Conservation (phyloP, 2,329 filamentous ascomycete genomes). For the Fulvia fulva region DNA sequence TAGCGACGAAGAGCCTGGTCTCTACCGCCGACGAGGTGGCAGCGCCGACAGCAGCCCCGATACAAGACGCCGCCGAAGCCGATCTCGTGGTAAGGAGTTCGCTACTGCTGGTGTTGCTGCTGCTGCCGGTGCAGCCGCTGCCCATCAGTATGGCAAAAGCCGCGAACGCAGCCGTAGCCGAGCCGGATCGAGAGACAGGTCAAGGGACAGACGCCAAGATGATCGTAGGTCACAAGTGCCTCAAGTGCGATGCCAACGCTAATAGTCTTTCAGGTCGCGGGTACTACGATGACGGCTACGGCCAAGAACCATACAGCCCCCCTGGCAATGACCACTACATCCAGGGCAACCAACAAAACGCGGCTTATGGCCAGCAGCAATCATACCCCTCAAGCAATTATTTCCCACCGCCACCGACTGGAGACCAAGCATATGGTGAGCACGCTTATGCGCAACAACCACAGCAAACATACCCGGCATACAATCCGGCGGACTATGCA, state of each 20-base stretch:
- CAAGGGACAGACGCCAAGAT: conserved; percentile 1
- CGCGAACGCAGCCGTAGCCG: conserved; percentile 54
- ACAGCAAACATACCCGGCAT: conserved; percentile 32
- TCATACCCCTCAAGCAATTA: conserved; percentile 45
- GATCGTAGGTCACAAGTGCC: conserved; percentile 16
- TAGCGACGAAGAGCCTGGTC: conserved; percentile 40
- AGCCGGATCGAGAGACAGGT: conserved; percentile 23
- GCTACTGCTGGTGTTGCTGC: conserved; percentile 56
- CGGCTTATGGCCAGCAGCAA: conserved; percentile 22
- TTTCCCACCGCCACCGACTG: conserved; percentile 46
- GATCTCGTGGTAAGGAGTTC: conserved; percentile 47
- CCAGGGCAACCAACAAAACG: conserved; percentile 29
- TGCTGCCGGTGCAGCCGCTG: conserved; percentile 54
- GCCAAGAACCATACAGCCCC: conserved; percentile 31
- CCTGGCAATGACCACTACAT: conserved; percentile 34
- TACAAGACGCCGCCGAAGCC: conserved; percentile 33
- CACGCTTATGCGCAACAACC: conserved; percentile 32
- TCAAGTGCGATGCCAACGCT: background rate
- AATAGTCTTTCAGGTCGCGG: conserved; percentile 6
- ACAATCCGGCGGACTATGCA: conserved; percentile 47
- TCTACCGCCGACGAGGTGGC: conserved; percentile 41
- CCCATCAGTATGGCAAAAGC: conserved; percentile 54
- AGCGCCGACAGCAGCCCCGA: conserved; percentile 39
- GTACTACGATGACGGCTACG: conserved; percentile 20
- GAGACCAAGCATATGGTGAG: conserved; percentile 19